Conservation (phyloP, 306 rosid species). For the Crotalaria pallida region DNA sequence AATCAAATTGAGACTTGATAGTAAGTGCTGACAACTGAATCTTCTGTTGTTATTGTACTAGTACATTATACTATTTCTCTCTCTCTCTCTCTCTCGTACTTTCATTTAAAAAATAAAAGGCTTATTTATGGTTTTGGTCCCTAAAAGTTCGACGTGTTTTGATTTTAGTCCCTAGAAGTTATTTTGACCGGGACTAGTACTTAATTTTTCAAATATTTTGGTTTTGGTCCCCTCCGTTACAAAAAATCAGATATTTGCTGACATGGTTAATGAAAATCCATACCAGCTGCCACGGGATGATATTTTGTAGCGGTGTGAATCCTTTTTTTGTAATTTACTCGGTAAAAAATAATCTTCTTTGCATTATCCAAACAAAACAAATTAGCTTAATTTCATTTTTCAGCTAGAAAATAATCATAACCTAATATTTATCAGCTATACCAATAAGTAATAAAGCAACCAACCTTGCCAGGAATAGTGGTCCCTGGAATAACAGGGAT, state of each 20-base stretch:
- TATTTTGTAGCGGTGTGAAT: too few relatives aligned
- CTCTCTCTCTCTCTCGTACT: neutral
- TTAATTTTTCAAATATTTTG: too few relatives aligned
- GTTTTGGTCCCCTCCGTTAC: too few relatives aligned
- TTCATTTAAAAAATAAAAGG: neutral
- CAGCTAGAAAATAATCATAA: too few relatives aligned
- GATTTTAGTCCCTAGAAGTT: neutral
- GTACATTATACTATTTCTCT: too few relatives aligned
- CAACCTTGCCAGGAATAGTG: constrained; percentile 75
- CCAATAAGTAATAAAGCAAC: neutral
- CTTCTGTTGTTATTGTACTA: neutral
- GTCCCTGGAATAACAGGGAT: constrained; percentile 32
- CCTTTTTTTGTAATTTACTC: too few relatives aligned
- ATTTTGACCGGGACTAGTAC: neutral
- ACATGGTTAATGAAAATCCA: too few relatives aligned
- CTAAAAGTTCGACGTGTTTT: neutral
- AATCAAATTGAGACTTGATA: neutral
- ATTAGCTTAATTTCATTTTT: neutral
- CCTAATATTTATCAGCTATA: neutral
- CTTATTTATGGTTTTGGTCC: neutral
- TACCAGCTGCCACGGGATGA: too few relatives aligned
- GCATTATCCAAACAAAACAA: too few relatives aligned
- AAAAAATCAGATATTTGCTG: too few relatives aligned
- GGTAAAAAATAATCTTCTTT: too few relatives aligned
- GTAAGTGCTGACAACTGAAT: neutral